These are phyloP conservation scores for Aspergillus pseudoviridinutans DNA, from an alignment of 2,329 filamentous ascomycete species.

Conservation along the genomic window DNA sequence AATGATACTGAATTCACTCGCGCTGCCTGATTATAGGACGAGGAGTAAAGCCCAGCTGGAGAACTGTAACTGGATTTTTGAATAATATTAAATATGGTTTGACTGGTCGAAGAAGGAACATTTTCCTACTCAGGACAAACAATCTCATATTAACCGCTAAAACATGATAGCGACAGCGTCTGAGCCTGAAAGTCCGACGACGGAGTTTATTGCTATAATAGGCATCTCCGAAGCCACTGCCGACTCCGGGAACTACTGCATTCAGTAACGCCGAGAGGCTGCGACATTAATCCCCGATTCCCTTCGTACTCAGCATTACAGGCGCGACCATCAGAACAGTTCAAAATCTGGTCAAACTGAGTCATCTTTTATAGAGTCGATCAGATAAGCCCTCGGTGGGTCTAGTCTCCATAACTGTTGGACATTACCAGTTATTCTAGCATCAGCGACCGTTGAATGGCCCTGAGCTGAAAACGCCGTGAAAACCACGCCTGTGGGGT, in stretches of 20 bases:
- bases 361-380: neutral
- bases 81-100: no score
- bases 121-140: no score
- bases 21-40: no score
- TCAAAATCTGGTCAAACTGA: neutral
- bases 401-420: neutral
- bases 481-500: neutral
- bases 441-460: neutral
- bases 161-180: no score
- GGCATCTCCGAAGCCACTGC: slow-evolving; percentile 4
- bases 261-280: slow-evolving; percentile 1
- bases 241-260: neutral
- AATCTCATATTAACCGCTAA: no score
- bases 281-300: neutral
- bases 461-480: neutral
- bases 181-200: neutral
- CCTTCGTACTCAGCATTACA: neutral
- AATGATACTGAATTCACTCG: no score
- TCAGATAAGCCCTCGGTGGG: neutral
- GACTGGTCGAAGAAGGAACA: no score
- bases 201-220: neutral
- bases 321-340: neutral
- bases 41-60: no score
- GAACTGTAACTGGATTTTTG: no score
- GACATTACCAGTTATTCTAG: neutral